Evolutionary conservation across 352 stramenopile genomes (phyloP).

Genomic region (Globisporangium parvum): DNA sequence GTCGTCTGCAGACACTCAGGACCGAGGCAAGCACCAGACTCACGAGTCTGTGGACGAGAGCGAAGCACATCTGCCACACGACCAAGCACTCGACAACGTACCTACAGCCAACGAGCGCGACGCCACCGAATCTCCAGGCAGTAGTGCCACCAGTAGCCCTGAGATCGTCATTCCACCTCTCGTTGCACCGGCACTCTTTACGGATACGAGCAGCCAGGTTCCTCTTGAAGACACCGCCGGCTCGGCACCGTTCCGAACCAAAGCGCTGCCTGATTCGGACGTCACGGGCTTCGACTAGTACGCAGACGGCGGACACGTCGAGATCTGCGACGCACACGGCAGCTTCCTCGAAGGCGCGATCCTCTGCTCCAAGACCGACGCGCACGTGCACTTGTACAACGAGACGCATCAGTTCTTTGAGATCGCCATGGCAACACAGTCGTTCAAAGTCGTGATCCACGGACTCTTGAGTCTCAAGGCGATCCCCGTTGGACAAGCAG

Average conservation of each 20-base stretch:
- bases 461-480: constrained; percentile 34
- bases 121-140: not conserved
- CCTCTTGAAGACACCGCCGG: not conserved
- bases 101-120: not conserved
- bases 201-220: not conserved
- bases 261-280: not conserved
- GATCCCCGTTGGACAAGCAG: constrained; percentile 33
- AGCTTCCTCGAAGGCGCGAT: constrained; percentile 43
- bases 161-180: not conserved
- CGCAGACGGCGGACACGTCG: constrained; percentile 38
- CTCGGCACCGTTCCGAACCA: not conserved
- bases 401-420: constrained; percentile 48
- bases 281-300: constrained; percentile 42
- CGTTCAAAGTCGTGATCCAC: constrained; percentile 56
- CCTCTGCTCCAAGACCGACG: constrained; percentile 31
- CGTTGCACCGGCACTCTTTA: constrained; percentile 2
- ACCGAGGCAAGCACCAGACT: not conserved
- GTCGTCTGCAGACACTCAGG: not conserved
- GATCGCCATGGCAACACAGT: constrained; percentile 21
- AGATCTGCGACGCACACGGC: constrained; percentile 29
- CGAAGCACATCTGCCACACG: not conserved
- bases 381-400: constrained; percentile 47
- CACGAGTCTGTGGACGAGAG: not conserved
- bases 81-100: not conserved
- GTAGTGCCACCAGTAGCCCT: not conserved